Conservation (phyloP, 176 grass and related monocot species). For the Eragrostis nindensis region DNA sequence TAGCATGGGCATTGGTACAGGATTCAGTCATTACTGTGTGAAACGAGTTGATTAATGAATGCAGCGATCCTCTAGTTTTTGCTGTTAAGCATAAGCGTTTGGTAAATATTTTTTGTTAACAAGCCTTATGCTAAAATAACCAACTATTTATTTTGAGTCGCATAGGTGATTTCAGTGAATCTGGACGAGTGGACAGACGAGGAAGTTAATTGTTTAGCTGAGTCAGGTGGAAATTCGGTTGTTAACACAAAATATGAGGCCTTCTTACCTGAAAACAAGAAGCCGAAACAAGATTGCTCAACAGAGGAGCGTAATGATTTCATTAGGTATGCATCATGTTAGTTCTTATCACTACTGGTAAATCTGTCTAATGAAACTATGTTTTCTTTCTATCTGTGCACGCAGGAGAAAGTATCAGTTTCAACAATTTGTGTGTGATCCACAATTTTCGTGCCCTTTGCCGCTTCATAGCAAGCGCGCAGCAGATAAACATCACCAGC, state of each 20-base stretch:
- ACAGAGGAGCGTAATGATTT: slow-evolving; percentile 77
- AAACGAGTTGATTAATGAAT: not conserved
- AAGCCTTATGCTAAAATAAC: not conserved
- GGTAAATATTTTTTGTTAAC: not conserved
- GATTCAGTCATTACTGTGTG: not conserved
- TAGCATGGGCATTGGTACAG: not conserved
- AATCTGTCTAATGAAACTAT: not conserved
- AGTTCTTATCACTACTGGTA: not conserved
- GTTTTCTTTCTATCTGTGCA: not conserved
- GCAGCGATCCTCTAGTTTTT: slow-evolving; percentile 6
- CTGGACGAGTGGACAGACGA: slow-evolving; percentile 96
- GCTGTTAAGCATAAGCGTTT: not conserved
- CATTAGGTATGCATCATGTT: slow-evolving; percentile 56
- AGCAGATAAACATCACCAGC: slow-evolving; percentile 59
- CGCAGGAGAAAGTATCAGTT: slow-evolving; percentile 93
- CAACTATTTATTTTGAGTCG: not conserved
- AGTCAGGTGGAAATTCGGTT: slow-evolving; percentile 73
- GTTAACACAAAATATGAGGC: slow-evolving; percentile 88
- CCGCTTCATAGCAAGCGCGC: slow-evolving; percentile 38
- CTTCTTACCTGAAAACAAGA: slow-evolving; percentile 75
- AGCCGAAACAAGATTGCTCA: slow-evolving; percentile 70
- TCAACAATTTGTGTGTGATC: slow-evolving; percentile 75
- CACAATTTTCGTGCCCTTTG: slow-evolving; percentile 56
- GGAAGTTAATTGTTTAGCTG: slow-evolving; percentile 70
- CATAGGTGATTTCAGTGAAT: slow-evolving; percentile 84